Base-by-base conservation (phyloP, 2,329 filamentous ascomycete genomes). In the Fusarium sulawesiense region DNA sequence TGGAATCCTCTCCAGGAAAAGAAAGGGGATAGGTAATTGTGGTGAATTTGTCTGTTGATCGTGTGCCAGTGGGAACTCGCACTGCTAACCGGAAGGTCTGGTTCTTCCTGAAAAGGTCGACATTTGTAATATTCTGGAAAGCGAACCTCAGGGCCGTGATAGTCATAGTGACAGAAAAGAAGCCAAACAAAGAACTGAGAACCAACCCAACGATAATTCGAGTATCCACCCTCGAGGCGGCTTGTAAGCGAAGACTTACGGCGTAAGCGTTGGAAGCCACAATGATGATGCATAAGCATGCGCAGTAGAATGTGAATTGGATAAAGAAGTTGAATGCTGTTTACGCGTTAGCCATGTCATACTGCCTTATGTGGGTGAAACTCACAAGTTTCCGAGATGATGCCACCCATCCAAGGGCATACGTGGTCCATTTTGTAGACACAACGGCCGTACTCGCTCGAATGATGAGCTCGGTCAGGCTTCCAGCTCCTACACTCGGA, bases 391-490 rank as follows among this genome's bases (percentile, higher is more conserved):
- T 98, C 94, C 0, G 90, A 92, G 12, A 99, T 90, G 70, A 97
- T 92, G 23, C 95, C 96, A 6, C 95, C 95, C n/a, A 97, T 94
- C 92, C 92, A 98, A 0, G 95, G 96, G 76, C 96, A 99, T 75
- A 94, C 96, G 77, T 98, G 95, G 69, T 98, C 95, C 92, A 98
- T 96, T 75, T 96, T 96, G 42, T 87, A 83, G 23, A 97, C 92
- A 76, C 95, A 98, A 45, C 93, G 87, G 51, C 89, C 89, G 14
- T 96, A 83, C 76, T 97, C 93, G 55, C 90, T 90, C 76, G 92
- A 97, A 79, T 98, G 95, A 77, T 97, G 94, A 4, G 92, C 88
- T 6, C 95, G 87, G 76, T 98, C 95, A 1, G 92, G 90, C 79
- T 98, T 98, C 89, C 92, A 97, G 70, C 91, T 93, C 59, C 88